Conservation (phyloP, 75 land plant genomes). For the Cryptomeria japonica region DNA sequence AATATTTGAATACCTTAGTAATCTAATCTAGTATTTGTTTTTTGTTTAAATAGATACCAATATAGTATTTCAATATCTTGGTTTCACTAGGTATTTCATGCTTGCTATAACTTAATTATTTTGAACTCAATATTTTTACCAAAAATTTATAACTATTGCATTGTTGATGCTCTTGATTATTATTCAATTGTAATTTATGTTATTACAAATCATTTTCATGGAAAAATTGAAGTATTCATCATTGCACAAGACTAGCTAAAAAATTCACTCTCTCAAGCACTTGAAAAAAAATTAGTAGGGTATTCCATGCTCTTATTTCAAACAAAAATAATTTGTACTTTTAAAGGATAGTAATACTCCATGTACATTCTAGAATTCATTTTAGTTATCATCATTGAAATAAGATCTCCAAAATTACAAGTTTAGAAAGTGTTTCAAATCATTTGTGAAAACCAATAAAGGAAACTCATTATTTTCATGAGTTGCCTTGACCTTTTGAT, state of each 20-base stretch:
- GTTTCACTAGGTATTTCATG: conserved; percentile 3
- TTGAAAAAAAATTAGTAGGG: too few relatives aligned
- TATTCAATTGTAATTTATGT: too few relatives aligned
- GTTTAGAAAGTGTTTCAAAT: background rate
- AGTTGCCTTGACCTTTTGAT: background rate
- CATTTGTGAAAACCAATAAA: background rate
- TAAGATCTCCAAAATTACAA: background rate
- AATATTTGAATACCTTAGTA: conserved; percentile 24
- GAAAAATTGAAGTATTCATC: too few relatives aligned
- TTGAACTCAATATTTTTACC: too few relatives aligned
- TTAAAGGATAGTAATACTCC: too few relatives aligned
- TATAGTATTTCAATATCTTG: conserved; percentile 10
- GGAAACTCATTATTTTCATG: background rate
- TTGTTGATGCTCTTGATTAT: too few relatives aligned
- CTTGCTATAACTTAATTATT: background rate
- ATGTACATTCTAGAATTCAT: background rate
- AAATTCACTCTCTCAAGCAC: background rate
- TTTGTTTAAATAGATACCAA: too few relatives aligned
- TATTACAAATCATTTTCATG: too few relatives aligned
- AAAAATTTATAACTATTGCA: background rate
- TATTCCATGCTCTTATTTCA: too few relatives aligned
- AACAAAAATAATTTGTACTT: too few relatives aligned
- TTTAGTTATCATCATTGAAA: background rate
- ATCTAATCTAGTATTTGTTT: conserved; percentile 31
- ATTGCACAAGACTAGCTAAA: too few relatives aligned